These are phyloP conservation scores for Moelleriella libera DNA, from an alignment of 2,329 filamentous ascomycete species.

Conservation along the genomic window DNA sequence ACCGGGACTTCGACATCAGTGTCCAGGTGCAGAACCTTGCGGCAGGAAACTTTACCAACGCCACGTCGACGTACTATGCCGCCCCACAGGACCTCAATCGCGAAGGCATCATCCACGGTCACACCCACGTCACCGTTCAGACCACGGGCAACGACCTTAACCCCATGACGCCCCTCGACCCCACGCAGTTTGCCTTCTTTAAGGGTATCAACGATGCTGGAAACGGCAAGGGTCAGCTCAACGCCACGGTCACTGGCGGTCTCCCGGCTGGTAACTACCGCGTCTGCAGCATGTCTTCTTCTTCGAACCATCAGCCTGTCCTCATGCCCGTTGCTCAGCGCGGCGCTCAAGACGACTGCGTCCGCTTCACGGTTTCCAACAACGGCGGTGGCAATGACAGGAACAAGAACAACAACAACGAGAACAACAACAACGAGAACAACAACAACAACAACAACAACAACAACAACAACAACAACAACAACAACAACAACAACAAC, in stretches of 20 bases:
- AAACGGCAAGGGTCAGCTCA: constrained; percentile 38
- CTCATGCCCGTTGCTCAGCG: constrained; percentile 54
- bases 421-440: no score
- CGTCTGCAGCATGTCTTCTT: constrained; percentile 46
- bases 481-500: no score
- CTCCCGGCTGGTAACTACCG: constrained; percentile 50
- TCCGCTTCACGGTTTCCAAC: constrained; percentile 39
- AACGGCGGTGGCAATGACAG: constrained; percentile 6
- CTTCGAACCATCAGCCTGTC: constrained; percentile 54
- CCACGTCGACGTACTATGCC: constrained; percentile 44
- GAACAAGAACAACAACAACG: constrained; percentile 6
- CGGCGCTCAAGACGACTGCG: constrained; percentile 52
- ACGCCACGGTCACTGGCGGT: constrained; percentile 39
- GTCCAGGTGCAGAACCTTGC: constrained; percentile 38
- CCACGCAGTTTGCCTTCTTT: constrained; percentile 45
- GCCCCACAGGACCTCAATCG: constrained; percentile 39
- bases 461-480: no score
- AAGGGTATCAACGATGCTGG: constrained; percentile 52
- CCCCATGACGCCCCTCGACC: constrained; percentile 36
- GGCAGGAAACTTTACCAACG: constrained; percentile 47
- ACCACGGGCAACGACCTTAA: constrained; percentile 35
- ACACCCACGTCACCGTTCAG: constrained; percentile 46
- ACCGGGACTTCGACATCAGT: constrained; percentile 37
- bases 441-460: no score
- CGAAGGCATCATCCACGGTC: constrained; percentile 37